phyloP scores from a whole-genome alignment of 2,329 filamentous ascomycete species.

The Rhynchosporium graminicola region DNA sequence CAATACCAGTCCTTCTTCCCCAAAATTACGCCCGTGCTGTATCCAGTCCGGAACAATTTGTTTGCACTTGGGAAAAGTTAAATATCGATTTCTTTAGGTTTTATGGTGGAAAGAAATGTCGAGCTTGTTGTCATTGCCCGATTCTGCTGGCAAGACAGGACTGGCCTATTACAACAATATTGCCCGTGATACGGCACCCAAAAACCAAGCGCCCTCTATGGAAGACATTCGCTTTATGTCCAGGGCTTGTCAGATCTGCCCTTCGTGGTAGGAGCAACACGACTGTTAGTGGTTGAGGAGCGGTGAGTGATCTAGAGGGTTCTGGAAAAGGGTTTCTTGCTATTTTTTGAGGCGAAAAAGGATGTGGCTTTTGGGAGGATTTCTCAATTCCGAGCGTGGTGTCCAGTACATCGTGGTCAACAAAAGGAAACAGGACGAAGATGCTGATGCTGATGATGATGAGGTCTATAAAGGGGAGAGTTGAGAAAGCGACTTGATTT shows the following conservation, averaged over 20 bases:
- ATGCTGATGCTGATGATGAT: no score
- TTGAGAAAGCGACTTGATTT: no score
- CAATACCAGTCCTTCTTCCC: conserved; percentile 38
- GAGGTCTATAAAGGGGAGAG: no score
- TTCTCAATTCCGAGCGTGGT: conserved; percentile 2
- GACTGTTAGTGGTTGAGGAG: conserved; percentile 1
- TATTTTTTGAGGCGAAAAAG: background rate
- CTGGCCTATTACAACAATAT: no score
- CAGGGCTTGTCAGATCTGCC: background rate
- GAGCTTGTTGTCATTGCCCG: no score
- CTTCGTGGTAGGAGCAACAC: background rate
- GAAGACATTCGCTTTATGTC: conserved; percentile 6
- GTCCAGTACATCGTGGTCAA: background rate
- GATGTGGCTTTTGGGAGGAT: background rate
- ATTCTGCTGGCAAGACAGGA: no score
- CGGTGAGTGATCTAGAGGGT: background rate
- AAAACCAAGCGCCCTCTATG: no score
- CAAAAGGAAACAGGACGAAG: no score
- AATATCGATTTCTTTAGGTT: no score
- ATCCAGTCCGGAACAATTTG: conserved; percentile 40
- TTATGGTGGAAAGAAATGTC: no score
- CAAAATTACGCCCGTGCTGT: conserved; percentile 35
- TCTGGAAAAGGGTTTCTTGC: background rate
- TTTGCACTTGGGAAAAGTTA: background rate
- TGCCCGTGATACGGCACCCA: no score